A percentile compares a stretch with the other conserved stretches of the same genome.
Evolutionary conservation across 2,329 filamentous ascomycete genomes (phyloP).

Genomic region (Alternaria sp.): DNA sequence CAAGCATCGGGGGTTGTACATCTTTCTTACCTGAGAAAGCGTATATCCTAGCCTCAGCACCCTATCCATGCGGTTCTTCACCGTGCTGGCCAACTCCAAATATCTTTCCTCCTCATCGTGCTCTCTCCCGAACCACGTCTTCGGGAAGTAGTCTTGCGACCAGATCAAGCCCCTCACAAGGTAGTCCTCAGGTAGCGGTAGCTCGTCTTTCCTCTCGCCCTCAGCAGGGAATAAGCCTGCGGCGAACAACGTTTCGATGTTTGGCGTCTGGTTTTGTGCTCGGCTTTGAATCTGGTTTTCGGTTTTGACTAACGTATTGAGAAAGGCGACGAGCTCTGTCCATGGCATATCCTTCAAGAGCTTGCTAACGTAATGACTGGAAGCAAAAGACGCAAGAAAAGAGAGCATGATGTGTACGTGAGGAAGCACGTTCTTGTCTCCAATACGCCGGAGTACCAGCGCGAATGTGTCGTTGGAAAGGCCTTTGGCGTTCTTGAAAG

Average conservation of each 20-base stretch:
- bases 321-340: slow-evolving; percentile 60
- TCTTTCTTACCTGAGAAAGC: slow-evolving; percentile 55
- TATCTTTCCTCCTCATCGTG: slow-evolving; percentile 73
- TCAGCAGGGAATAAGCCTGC: slow-evolving; percentile 59
- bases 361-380: slow-evolving; percentile 43
- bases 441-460: slow-evolving; percentile 61
- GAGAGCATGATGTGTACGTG: slow-evolving; percentile 71
- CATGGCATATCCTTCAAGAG: slow-evolving; percentile 60
- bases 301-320: slow-evolving; percentile 61
- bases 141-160: slow-evolving; percentile 66
- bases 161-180: slow-evolving; percentile 70
- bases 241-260: slow-evolving; percentile 42
- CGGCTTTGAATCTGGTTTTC: slow-evolving; percentile 38
- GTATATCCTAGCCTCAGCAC: slow-evolving; percentile 65
- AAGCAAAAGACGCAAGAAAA: slow-evolving; percentile 62
- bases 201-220: slow-evolving; percentile 46
- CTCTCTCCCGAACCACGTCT: slow-evolving; percentile 67
- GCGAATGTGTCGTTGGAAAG: slow-evolving; percentile 59
- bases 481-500: slow-evolving; percentile 50
- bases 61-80: slow-evolving; percentile 65
- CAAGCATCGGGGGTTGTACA: background rate
- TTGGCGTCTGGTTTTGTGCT: slow-evolving; percentile 26
- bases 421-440: slow-evolving; percentile 67
- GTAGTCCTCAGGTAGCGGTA: slow-evolving; percentile 74
- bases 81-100: slow-evolving; percentile 68